A percentile compares a stretch with the other conserved stretches of the same genome.
phyloP scores from a whole-genome alignment of 192 early-diverging fungal genomes.

The Podila horticola region DNA sequence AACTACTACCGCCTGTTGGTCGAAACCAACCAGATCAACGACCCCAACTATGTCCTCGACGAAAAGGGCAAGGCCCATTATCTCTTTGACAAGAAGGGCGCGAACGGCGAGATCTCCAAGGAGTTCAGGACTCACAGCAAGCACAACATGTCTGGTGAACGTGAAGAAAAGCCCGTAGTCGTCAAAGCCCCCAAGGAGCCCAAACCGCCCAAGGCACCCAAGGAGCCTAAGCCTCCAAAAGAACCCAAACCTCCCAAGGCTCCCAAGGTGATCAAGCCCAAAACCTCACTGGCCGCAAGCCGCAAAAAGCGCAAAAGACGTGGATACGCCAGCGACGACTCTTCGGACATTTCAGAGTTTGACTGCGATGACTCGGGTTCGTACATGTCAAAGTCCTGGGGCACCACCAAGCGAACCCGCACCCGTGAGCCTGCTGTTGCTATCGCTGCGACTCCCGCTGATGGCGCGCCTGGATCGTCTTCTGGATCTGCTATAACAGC shows the following conservation, averaged over 20 bases:
- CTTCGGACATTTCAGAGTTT: slow-evolving; percentile 67
- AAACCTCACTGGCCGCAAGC: slow-evolving; percentile 45
- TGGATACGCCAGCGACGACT: slow-evolving; percentile 64
- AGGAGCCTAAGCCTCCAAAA: slow-evolving; percentile 46
- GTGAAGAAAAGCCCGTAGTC: slow-evolving; percentile 38
- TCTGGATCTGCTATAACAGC: neutral
- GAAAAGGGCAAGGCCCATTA: slow-evolving; percentile 93
- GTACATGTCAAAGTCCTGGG: slow-evolving; percentile 68
- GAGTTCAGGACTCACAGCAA: slow-evolving; percentile 85
- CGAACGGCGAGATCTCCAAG: slow-evolving; percentile 80
- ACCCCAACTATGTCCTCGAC: slow-evolving; percentile 93
- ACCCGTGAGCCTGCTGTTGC: slow-evolving; percentile 47
- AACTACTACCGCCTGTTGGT: slow-evolving; percentile 95
- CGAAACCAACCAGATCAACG: slow-evolving; percentile 86
- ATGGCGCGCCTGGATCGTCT: slow-evolving; percentile 3
- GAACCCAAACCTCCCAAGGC: slow-evolving; percentile 42
- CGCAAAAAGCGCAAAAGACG: slow-evolving; percentile 64
- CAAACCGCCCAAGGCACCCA: slow-evolving; percentile 48
- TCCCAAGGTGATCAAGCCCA: slow-evolving; percentile 51
- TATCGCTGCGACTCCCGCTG: neutral
- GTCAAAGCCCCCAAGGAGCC: slow-evolving; percentile 48
- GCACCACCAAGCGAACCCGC: slow-evolving; percentile 69
- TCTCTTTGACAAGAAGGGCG: slow-evolving; percentile 87
- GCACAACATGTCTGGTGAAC: slow-evolving; percentile 46
- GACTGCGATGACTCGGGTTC: slow-evolving; percentile 78